Percentiles rank a stretch among this genome's conserved stretches.
Evolutionary conservation across 2,329 filamentous ascomycete species (phyloP).

Genomic region (Alternaria brassicicola): DNA sequence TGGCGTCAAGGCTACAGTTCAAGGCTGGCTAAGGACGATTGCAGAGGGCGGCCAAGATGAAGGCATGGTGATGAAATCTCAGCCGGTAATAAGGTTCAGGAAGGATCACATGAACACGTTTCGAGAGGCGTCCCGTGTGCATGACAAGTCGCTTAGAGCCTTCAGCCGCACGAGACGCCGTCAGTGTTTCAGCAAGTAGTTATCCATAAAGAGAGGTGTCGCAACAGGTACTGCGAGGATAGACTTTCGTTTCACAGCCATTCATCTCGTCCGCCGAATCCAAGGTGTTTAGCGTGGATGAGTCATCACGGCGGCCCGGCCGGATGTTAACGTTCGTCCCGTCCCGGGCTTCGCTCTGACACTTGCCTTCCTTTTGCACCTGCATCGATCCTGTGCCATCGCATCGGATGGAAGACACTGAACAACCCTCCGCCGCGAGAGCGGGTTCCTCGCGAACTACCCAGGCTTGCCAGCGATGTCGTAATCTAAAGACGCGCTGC

Average conservation of each 20-base stretch:
- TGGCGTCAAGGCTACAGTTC: constrained; percentile 3
- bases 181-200: background rate
- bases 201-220: background rate
- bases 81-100: background rate
- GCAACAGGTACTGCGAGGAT: background rate
- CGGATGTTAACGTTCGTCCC: constrained; percentile 8
- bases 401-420: constrained; percentile 34
- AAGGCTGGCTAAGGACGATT: background rate
- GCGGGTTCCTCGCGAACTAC: constrained; percentile 25
- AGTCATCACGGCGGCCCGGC: constrained; percentile 5
- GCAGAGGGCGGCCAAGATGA: too few relatives aligned
- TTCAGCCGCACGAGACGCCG: too few relatives aligned
- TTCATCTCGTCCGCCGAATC: background rate
- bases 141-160: too few relatives aligned
- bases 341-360: constrained; percentile 10
- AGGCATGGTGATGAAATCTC: background rate
- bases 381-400: background rate
- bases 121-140: too few relatives aligned
- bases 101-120: too few relatives aligned
- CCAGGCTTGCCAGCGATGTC: constrained; percentile 45
- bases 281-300: background rate
- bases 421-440: constrained; percentile 22
- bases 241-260: background rate
- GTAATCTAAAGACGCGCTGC: constrained; percentile 43
- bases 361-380: background rate